Evolutionary conservation across 106 monocot species (phyloP).

Genomic region (Platanthera guangdongensis): DNA sequence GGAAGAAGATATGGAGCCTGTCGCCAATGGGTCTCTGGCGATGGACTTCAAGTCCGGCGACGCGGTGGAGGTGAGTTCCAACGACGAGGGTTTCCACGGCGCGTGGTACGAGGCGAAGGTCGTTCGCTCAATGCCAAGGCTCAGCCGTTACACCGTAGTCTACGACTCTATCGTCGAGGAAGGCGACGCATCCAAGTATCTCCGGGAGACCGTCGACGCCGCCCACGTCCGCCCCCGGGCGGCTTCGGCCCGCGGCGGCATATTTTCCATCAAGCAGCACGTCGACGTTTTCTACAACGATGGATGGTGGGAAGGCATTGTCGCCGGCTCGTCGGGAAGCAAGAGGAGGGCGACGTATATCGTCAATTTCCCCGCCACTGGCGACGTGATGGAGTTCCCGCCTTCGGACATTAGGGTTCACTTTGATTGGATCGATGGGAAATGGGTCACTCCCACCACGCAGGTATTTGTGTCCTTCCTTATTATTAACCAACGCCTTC

Average conservation of each 20-base stretch:
- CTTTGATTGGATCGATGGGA: neutral
- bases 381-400: constrained; percentile 12
- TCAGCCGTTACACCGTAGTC: constrained; percentile 22
- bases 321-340: constrained; percentile 5
- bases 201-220: constrained; percentile 24
- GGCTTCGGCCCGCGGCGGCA: neutral
- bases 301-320: constrained; percentile 55
- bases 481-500: too few relatives aligned
- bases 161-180: constrained; percentile 31
- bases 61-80: constrained; percentile 39
- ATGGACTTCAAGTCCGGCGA: constrained; percentile 20
- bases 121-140: constrained; percentile 9
- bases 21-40: neutral
- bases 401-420: constrained; percentile 11
- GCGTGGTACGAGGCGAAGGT: constrained; percentile 45
- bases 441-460: neutral
- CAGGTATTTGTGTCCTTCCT: neutral
- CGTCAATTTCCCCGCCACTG: constrained; percentile 2
- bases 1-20: neutral
- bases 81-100: constrained; percentile 35
- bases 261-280: constrained; percentile 14
- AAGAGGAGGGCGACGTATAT: neutral
- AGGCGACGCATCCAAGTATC: constrained; percentile 5
- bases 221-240: constrained; percentile 35
- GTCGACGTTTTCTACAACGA: constrained; percentile 58